A percentile compares a stretch with the other conserved stretches of the same genome.
Evolutionary conservation across 768 basidiomycete species (phyloP).

Genomic region (Amanita rubescens): DNA sequence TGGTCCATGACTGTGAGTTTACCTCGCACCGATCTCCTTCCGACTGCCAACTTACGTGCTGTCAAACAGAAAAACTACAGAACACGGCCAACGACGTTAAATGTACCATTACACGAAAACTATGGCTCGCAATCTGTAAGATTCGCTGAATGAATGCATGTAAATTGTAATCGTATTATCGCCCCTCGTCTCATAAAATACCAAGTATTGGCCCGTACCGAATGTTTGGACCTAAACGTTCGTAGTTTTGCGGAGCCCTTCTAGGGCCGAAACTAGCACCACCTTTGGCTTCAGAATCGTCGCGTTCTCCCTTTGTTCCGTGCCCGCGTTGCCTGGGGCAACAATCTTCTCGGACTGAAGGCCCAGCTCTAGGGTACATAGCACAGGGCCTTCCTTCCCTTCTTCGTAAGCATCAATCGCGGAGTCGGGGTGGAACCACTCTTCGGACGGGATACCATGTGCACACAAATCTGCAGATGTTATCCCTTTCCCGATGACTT

Average conservation of each 20-base stretch:
- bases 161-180: neutral
- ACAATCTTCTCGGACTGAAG: conserved; percentile 27
- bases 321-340: conserved; percentile 28
- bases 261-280: conserved; percentile 23
- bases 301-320: conserved; percentile 33
- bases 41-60: too few relatives aligned
- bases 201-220: too few relatives aligned
- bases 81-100: neutral
- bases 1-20: conserved; percentile 13
- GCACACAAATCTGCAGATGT: conserved; percentile 50
- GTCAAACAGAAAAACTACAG: too few relatives aligned
- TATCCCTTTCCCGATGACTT: conserved; percentile 49
- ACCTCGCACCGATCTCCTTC: too few relatives aligned
- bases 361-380: conserved; percentile 57
- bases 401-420: conserved; percentile 38
- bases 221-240: neutral
- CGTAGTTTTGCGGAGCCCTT: too few relatives aligned
- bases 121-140: conserved; percentile 5
- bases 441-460: conserved; percentile 36
- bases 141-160: neutral
- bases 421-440: conserved; percentile 27
- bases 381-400: conserved; percentile 18
- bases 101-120: conserved; percentile 5
- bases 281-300: conserved; percentile 46
- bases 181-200: too few relatives aligned